Percentiles rank a stretch among this genome's conserved stretches.
phyloP scores from a whole-genome alignment of 495 filamentous ascomycete genomes.

The Sphaerosporella brunnea region DNA sequence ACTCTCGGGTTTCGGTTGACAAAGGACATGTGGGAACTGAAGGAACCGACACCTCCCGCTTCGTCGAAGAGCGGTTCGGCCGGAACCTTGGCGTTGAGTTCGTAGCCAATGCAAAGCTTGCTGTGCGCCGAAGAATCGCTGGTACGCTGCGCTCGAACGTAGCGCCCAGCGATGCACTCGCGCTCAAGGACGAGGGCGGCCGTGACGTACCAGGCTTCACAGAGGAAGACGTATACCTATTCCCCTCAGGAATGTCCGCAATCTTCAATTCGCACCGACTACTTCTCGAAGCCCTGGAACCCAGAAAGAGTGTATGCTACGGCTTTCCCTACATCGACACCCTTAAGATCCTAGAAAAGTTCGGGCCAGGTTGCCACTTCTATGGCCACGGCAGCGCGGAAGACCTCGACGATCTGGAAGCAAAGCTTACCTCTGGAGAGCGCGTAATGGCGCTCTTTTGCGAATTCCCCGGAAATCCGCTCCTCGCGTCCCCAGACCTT shows the following conservation, averaged over 20 bases:
- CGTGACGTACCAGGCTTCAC: slow-evolving; percentile 49
- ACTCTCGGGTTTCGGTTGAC: slow-evolving; percentile 9
- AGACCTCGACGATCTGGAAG: slow-evolving; percentile 76
- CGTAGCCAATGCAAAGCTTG: slow-evolving; percentile 63
- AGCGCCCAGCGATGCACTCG: slow-evolving; percentile 35
- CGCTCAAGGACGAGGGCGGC: slow-evolving; percentile 19
- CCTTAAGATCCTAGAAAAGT: slow-evolving; percentile 84
- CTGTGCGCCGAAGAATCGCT: slow-evolving; percentile 72
- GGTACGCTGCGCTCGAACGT: slow-evolving; percentile 48
- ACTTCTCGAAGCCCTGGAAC: slow-evolving; percentile 39
- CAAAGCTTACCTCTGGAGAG: slow-evolving; percentile 52
- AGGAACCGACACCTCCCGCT: slow-evolving; percentile 52
- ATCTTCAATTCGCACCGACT: slow-evolving; percentile 76
- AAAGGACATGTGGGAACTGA: slow-evolving; percentile 19
- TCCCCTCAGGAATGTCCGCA: slow-evolving; percentile 80
- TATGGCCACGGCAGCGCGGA: slow-evolving; percentile 67
- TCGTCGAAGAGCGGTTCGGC: slow-evolving; percentile 89
- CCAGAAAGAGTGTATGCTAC: slow-evolving; percentile 50
- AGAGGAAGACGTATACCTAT: slow-evolving; percentile 78
- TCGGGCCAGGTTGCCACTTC: slow-evolving; percentile 77
- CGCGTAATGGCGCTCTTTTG: slow-evolving; percentile 73
- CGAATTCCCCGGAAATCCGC: slow-evolving; percentile 85
- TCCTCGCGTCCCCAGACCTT: slow-evolving; percentile 71
- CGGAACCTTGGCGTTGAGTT: slow-evolving; percentile 68
- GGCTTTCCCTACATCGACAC: slow-evolving; percentile 95